A percentile compares a stretch with the other conserved stretches of the same genome.
Evolutionary conservation across 2,329 filamentous ascomycete genomes (phyloP).

Genomic region (Huntiella bhutanensis): DNA sequence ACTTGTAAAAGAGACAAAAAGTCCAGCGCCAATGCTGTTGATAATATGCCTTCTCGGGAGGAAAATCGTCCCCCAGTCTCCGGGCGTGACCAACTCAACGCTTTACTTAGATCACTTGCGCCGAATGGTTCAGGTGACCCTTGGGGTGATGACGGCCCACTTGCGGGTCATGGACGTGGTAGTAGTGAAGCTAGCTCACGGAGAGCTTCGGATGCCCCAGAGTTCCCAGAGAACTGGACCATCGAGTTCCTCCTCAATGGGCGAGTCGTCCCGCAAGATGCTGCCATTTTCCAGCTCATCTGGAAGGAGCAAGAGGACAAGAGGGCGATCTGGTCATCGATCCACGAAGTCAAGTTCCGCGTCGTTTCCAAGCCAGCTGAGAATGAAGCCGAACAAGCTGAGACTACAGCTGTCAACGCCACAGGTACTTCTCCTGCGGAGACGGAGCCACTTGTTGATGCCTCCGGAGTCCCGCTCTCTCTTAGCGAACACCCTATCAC

Average conservation of each 20-base stretch:
- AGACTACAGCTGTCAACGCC: slow-evolving; percentile 24
- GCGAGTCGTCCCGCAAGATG: slow-evolving; percentile 72
- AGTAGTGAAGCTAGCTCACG: neutral
- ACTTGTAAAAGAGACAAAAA: slow-evolving; percentile 90
- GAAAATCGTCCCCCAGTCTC: neutral
- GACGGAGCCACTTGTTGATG: slow-evolving; percentile 21
- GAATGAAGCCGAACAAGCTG: slow-evolving; percentile 42
- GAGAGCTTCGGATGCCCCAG: neutral
- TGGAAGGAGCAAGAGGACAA: slow-evolving; percentile 32
- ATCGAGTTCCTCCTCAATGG: slow-evolving; percentile 83
- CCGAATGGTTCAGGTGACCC: slow-evolving; percentile 31
- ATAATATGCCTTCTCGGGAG: too few relatives aligned
- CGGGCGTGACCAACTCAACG: neutral
- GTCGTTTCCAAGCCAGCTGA: slow-evolving; percentile 59
- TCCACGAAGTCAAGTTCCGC: slow-evolving; percentile 83
- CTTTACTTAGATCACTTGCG: too few relatives aligned
- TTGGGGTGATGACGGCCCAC: slow-evolving; percentile 60
- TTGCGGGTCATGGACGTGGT: slow-evolving; percentile 41
- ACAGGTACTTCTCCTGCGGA: neutral
- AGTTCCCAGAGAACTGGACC: slow-evolving; percentile 53
- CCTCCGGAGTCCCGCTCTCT: slow-evolving; percentile 49
- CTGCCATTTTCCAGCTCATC: slow-evolving; percentile 87
- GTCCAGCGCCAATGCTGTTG: slow-evolving; percentile 42
- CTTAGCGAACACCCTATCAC: slow-evolving; percentile 70
- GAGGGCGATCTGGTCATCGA: slow-evolving; percentile 72